These are phyloP conservation scores for Plasmodium malariae DNA, from an alignment of 169 alveolate genomes.

Conservation along the genomic window DNA sequence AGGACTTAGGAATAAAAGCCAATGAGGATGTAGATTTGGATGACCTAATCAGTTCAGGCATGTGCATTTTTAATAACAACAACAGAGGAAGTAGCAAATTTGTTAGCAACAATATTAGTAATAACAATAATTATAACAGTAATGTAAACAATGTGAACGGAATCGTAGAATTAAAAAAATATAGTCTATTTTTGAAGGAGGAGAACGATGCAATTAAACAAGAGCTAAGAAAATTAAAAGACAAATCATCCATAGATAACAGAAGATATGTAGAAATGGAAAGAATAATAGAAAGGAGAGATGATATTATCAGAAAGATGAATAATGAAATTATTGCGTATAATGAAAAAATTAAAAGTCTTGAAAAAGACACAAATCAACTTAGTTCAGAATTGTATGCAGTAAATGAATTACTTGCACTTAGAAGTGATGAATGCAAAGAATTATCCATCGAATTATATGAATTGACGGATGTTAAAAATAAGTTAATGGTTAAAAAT, in stretches of 20 bases:
- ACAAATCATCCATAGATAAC: constrained; percentile 42
- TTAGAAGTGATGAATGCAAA: constrained; percentile 74
- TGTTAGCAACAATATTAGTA: too few relatives aligned
- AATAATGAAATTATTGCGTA: constrained; percentile 53
- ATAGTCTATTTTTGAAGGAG: constrained; percentile 69
- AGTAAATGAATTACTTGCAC: constrained; percentile 53
- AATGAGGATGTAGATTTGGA: constrained; percentile 11
- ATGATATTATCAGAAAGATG: constrained; percentile 65
- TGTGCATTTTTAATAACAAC: constrained; percentile 66
- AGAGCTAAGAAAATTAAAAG: constrained; percentile 62
- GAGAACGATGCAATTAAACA: constrained; percentile 71
- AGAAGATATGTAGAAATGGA: constrained; percentile 63
- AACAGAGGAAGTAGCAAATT: neutral
- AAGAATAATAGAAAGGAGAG: constrained; percentile 56
- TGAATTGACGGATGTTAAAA: constrained; percentile 61
- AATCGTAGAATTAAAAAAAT: constrained; percentile 41
- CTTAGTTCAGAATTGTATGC: constrained; percentile 67
- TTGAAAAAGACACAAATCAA: constrained; percentile 58
- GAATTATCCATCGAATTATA: constrained; percentile 55
- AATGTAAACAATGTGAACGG: neutral
- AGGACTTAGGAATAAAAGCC: constrained; percentile 49
- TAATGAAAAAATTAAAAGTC: constrained; percentile 65
- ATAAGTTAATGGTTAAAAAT: constrained; percentile 54
- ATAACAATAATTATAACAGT: neutral
- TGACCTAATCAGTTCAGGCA: constrained; percentile 24